Percentiles rank a stretch among this genome's conserved stretches.
These are phyloP conservation scores for Panus rudis DNA, from an alignment of 768 basidiomycete genomes.

Conservation along the genomic window DNA sequence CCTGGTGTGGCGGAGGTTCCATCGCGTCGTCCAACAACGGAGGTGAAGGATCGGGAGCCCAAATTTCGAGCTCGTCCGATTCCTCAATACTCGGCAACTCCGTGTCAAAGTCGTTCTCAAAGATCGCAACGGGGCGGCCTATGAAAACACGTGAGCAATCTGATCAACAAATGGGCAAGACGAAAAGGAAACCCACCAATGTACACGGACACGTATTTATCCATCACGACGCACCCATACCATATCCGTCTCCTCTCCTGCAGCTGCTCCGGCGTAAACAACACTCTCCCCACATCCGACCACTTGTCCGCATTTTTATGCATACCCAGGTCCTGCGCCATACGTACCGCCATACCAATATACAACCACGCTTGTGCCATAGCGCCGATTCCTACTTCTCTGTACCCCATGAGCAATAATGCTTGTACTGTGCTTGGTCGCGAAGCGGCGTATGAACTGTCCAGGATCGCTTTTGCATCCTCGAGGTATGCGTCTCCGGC, in stretches of 20 bases:
- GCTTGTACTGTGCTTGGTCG: slow-evolving; percentile 73
- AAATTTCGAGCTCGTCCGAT: slow-evolving; percentile 57
- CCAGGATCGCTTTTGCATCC: slow-evolving; percentile 59
- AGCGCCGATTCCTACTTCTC: slow-evolving; percentile 82
- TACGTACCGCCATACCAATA: slow-evolving; percentile 83
- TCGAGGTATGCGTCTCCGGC: slow-evolving; percentile 71
- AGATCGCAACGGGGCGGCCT: slow-evolving; percentile 70
- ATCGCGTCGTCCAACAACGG: slow-evolving; percentile 23
- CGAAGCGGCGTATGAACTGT: slow-evolving; percentile 62
- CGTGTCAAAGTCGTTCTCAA: slow-evolving; percentile 73
- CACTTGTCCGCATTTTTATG: slow-evolving; percentile 77
- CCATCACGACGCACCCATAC: slow-evolving; percentile 74
- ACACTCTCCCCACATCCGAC: slow-evolving; percentile 43
- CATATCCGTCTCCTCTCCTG: slow-evolving; percentile 69
- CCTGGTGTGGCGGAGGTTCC: slow-evolving; percentile 9
- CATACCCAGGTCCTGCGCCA: slow-evolving; percentile 86
- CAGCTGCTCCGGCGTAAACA: slow-evolving; percentile 58
- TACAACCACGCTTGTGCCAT: slow-evolving; percentile 89
- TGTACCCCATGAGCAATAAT: slow-evolving; percentile 72
- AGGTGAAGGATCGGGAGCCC: slow-evolving; percentile 38
- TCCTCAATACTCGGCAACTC: slow-evolving; percentile 54
- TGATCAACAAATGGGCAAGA: slow-evolving; percentile 1
- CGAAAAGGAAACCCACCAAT: slow-evolving; percentile 42
- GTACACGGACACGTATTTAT: slow-evolving; percentile 73
- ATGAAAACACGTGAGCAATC: neutral